A percentile compares a stretch with the other conserved stretches of the same genome.
These are phyloP conservation scores for Vitis rupestris DNA, from an alignment of 164 flowering plant genomes.

Conservation along the genomic window DNA sequence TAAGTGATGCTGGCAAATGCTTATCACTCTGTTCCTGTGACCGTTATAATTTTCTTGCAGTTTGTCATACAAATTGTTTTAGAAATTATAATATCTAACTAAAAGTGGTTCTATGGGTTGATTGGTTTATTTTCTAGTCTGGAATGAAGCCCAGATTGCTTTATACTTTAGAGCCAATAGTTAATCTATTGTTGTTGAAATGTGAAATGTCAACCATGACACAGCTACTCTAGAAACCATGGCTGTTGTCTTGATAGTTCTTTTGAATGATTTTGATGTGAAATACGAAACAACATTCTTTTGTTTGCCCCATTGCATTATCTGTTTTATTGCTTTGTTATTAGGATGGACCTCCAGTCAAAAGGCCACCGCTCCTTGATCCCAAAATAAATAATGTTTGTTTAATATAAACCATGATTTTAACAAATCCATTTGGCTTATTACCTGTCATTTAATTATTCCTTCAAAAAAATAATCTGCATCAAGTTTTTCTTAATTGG, in stretches of 20 bases:
- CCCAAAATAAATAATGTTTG: neutral
- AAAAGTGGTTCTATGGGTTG: neutral
- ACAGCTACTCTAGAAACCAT: neutral
- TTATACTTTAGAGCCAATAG: neutral
- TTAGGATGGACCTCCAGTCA: neutral
- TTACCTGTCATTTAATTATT: neutral
- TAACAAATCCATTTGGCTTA: neutral
- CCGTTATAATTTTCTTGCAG: neutral
- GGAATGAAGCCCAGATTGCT: no score
- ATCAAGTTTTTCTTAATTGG: no score
- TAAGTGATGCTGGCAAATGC: neutral
- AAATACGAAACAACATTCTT: neutral
- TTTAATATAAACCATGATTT: neutral
- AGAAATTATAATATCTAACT: neutral
- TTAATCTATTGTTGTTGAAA: neutral
- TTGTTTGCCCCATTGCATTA: neutral
- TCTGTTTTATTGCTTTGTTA: neutral
- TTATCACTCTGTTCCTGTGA: neutral
- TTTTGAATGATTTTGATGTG: neutral
- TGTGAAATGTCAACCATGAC: neutral
- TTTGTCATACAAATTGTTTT: neutral
- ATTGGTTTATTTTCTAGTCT: no score
- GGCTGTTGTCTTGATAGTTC: neutral
- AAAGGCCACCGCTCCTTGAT: neutral
- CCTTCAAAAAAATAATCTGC: neutral